These are phyloP conservation scores for Kockovaella imperatae DNA, from an alignment of 768 basidiomycete genomes.

Conservation along the genomic window DNA sequence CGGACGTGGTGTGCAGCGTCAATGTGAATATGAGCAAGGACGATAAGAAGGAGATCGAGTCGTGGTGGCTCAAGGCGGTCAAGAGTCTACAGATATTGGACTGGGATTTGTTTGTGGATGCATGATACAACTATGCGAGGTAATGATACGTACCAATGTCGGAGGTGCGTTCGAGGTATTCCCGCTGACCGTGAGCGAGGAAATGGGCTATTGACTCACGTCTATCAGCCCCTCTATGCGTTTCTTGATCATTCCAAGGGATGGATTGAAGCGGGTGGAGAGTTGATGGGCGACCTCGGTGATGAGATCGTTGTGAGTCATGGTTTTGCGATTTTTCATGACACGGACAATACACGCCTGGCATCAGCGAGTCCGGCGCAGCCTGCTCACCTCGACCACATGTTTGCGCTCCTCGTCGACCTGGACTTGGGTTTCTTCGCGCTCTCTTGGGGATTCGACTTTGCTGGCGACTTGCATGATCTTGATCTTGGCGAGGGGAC, in stretches of 20 bases:
- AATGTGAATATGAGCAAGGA: constrained; percentile 58
- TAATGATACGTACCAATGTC: constrained; percentile 38
- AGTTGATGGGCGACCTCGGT: constrained; percentile 86
- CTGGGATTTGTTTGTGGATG: constrained; percentile 58
- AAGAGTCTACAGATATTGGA: constrained; percentile 60
- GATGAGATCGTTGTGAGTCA: constrained; percentile 79
- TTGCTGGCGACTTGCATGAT: constrained; percentile 81
- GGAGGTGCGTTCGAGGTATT: constrained; percentile 73
- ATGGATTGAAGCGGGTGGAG: constrained; percentile 73
- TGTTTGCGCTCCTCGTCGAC: constrained; percentile 87
- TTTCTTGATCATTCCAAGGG: constrained; percentile 81
- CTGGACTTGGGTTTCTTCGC: constrained; percentile 79
- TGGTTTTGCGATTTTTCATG: constrained; percentile 90
- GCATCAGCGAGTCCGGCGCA: neutral
- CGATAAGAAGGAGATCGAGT: constrained; percentile 45
- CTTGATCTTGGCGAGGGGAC: constrained; percentile 81
- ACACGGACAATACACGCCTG: constrained; percentile 95
- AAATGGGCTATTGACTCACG: constrained; percentile 48
- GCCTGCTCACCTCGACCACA: constrained; percentile 68
- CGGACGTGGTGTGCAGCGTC: constrained; percentile 76
- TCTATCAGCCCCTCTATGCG: constrained; percentile 89
- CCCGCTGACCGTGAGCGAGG: constrained; percentile 54
- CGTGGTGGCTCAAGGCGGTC: constrained; percentile 54
- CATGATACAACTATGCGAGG: constrained; percentile 21
- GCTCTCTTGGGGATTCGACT: constrained; percentile 76